A percentile compares a stretch with the other conserved stretches of the same genome.
Conservation (phyloP, 805 yeast genomes). For the Kuraishia piskuri region DNA sequence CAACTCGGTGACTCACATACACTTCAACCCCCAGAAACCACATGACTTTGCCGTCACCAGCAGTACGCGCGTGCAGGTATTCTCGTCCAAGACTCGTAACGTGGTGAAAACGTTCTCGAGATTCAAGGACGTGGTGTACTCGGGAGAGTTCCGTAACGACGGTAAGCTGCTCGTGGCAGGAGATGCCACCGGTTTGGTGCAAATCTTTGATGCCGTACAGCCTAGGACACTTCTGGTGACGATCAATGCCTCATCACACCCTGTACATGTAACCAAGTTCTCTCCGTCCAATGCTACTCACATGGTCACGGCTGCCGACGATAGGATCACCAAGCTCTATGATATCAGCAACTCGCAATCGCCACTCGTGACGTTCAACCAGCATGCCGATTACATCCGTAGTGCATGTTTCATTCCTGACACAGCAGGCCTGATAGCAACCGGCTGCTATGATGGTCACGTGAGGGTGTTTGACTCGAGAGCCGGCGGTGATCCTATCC, state of each 20-base stretch:
- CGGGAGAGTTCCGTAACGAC: conserved; percentile 86
- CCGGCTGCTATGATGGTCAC: conserved; percentile 90
- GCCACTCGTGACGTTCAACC: conserved; percentile 64
- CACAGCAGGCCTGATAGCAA: conserved; percentile 61
- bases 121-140: conserved; percentile 86
- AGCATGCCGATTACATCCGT: conserved; percentile 84
- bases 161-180: conserved; percentile 91
- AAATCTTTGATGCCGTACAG: conserved; percentile 76
- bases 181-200: conserved; percentile 90
- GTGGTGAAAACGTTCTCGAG: conserved; percentile 79
- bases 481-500: conserved; percentile 39
- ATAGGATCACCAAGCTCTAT: conserved; percentile 76
- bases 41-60: conserved; percentile 92
- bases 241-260: conserved; percentile 74
- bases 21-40: conserved; percentile 79
- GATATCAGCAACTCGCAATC: conserved; percentile 72
- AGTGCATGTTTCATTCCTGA: conserved; percentile 70
- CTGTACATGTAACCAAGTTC: conserved; percentile 90
- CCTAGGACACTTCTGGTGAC: conserved; percentile 76
- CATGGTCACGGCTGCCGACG: conserved; percentile 85
- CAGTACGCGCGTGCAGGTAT: conserved; percentile 84
- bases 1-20: conserved; percentile 81
- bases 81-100: conserved; percentile 90
- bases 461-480: conserved; percentile 83
- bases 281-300: conserved; percentile 71